Evolutionary conservation across 352 stramenopile genomes (phyloP), one percentile per base, ranked within the genome.

Genomic region (Phytophthora vignae): DNA sequence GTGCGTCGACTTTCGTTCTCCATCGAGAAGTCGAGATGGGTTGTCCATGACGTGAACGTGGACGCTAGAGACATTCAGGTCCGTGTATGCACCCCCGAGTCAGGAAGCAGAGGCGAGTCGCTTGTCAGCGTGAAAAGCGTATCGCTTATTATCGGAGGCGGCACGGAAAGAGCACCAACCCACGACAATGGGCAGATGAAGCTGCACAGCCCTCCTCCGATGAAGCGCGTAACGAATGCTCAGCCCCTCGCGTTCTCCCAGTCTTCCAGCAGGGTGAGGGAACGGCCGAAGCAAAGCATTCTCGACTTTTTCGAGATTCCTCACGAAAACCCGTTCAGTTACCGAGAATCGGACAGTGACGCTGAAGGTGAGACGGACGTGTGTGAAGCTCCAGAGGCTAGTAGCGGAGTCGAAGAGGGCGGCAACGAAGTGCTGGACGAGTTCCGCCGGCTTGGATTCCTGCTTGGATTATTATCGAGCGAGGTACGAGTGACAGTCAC

Each of bases 321-420:
- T 22, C 78, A 93, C 36, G 74, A 91, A 55, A 93, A 94, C 69
- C 87, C 87, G n/a, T 94, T 88, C 59, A 82, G 71, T 38, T 94
- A 80, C 60, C 77, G 85, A 7, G 85, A 94, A 54, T 82, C 81
- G 0, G 82, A 90, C 9, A 64, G 72, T 7, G 74, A 80, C 9
- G 54, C 55, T 8, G 64, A 84, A 14, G 74, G 21, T 31, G 65
- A 64, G 69, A 36, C 58, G 63, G 49, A 55, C 29, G 58, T 59
- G 7, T 46, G 40, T 31, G 62, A 70, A 49, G n/a, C 57, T 52
- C 44, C 14, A 46, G 31, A 9, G 25, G 25, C 27, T 25, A 54
- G 64, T 12, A 61, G 52, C 10, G 48, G 64, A 11, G 52, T 22
- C 15, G 53, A 66, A 36, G 50, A 57, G 33, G 46, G n/a, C 36